Conservation (phyloP, 768 basidiomycete species). For the Kondoa subrosea region DNA sequence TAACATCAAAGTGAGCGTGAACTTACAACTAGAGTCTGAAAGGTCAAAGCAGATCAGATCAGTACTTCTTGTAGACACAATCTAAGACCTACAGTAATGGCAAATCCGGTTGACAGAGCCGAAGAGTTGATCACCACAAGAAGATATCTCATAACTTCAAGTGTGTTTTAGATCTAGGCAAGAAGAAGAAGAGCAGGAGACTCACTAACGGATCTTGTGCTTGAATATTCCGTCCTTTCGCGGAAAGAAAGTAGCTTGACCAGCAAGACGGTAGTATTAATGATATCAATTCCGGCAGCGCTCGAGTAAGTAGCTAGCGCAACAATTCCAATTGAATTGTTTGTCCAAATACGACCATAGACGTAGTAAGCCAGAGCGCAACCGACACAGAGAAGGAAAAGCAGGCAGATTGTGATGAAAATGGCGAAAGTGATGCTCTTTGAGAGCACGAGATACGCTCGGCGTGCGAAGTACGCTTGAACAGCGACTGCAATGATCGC, state of each 20-base stretch:
- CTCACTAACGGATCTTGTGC: neutral
- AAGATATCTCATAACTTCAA: neutral
- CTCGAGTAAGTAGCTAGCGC: no score
- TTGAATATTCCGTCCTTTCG: neutral
- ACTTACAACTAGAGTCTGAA: no score
- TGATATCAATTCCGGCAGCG: neutral
- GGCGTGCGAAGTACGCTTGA: neutral
- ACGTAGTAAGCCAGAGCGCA: neutral
- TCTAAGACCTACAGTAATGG: no score
- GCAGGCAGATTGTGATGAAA: neutral
- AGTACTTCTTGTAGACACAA: no score
- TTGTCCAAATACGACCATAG: neutral
- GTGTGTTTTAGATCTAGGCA: no score
- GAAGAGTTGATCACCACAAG: neutral
- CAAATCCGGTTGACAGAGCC: neutral
- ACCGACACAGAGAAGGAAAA: neutral
- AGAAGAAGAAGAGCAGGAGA: neutral
- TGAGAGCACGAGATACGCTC: neutral
- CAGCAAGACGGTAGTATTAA: neutral
- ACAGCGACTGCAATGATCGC: neutral
- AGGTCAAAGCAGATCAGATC: no score
- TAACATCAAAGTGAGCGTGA: no score
- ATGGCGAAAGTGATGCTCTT: neutral
- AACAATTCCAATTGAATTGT: no score
- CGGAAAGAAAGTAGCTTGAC: neutral